Percentiles rank a stretch among this genome's conserved stretches.
Evolutionary conservation across 129 eudicot genomes (phyloP).

Genomic region (Apium graveolens): DNA sequence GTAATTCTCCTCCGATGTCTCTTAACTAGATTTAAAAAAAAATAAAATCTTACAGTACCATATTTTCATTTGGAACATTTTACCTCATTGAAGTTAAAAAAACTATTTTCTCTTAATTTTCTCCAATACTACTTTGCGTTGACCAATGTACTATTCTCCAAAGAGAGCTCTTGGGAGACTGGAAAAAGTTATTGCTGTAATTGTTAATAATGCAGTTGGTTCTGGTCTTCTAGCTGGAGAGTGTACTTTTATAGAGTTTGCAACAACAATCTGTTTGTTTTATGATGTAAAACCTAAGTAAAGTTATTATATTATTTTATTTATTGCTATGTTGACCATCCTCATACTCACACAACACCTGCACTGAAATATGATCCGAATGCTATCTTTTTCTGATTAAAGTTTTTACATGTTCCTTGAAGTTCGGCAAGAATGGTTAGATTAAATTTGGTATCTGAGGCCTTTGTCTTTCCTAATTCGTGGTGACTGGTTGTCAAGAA

Average conservation of each 20-base stretch:
- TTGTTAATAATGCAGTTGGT: background rate
- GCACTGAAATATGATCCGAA: background rate
- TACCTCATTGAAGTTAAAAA: background rate
- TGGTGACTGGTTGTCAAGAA: background rate
- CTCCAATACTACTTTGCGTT: background rate
- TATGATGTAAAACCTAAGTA: constrained; percentile 5
- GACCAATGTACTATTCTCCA: background rate
- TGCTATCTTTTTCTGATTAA: background rate
- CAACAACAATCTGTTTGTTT: background rate
- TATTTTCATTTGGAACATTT: background rate
- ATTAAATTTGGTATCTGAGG: background rate
- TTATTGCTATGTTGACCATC: background rate
- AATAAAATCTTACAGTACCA: no score
- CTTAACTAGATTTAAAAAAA: background rate
- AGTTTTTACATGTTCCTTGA: background rate
- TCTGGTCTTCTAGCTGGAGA: background rate
- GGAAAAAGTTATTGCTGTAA: background rate
- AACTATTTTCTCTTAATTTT: background rate
- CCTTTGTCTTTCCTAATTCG: background rate
- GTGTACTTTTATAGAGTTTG: background rate
- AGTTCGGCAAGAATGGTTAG: background rate
- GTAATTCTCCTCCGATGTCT: constrained; percentile 7
- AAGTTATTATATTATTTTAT: background rate
- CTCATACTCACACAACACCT: background rate
- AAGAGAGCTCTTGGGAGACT: background rate